phyloP scores from a whole-genome alignment of 768 basidiomycete genomes.

The Trametes maxima region DNA sequence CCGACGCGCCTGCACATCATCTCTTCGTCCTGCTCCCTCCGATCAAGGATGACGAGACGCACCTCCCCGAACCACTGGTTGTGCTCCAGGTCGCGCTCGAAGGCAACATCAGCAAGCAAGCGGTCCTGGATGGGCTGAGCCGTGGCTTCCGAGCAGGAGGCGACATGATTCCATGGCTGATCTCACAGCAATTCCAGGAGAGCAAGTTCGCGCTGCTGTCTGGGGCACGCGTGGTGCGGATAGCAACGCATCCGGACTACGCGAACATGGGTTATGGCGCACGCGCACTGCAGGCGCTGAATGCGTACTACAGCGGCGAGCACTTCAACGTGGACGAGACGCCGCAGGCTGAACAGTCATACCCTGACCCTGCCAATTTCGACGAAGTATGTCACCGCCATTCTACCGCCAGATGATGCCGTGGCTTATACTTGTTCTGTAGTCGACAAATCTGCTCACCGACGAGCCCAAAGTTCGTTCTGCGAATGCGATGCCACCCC shows the following conservation, averaged over 20 bases:
- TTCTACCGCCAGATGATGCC: not conserved
- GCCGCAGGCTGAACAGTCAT: slow-evolving; percentile 50
- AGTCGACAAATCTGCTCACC: slow-evolving; percentile 65
- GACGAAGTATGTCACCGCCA: slow-evolving; percentile 45
- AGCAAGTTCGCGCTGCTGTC: slow-evolving; percentile 89
- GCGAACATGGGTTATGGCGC: slow-evolving; percentile 96
- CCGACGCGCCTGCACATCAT: slow-evolving; percentile 96
- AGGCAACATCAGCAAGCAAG: slow-evolving; percentile 84
- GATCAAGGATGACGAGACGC: slow-evolving; percentile 85
- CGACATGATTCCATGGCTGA: slow-evolving; percentile 97
- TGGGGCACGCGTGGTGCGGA: slow-evolving; percentile 88
- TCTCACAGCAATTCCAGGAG: slow-evolving; percentile 96
- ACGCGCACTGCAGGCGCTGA: slow-evolving; percentile 82
- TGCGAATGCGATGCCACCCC: slow-evolving; percentile 82
- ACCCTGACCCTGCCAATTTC: slow-evolving; percentile 58
- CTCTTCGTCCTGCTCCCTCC: slow-evolving; percentile 95
- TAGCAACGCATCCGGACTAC: slow-evolving; percentile 96
- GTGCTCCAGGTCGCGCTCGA: slow-evolving; percentile 96
- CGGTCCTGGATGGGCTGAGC: slow-evolving; percentile 82
- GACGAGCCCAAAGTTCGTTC: slow-evolving; percentile 78
- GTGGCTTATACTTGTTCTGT: not conserved
- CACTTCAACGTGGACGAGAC: slow-evolving; percentile 85
- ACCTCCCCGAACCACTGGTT: slow-evolving; percentile 92
- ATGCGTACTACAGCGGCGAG: slow-evolving; percentile 92
- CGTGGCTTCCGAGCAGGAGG: slow-evolving; percentile 87